Percentiles rank a stretch among this genome's conserved stretches.
Evolutionary conservation across 2,329 filamentous ascomycete genomes (phyloP).

Genomic region (Chrysoporthe austroafricana): DNA sequence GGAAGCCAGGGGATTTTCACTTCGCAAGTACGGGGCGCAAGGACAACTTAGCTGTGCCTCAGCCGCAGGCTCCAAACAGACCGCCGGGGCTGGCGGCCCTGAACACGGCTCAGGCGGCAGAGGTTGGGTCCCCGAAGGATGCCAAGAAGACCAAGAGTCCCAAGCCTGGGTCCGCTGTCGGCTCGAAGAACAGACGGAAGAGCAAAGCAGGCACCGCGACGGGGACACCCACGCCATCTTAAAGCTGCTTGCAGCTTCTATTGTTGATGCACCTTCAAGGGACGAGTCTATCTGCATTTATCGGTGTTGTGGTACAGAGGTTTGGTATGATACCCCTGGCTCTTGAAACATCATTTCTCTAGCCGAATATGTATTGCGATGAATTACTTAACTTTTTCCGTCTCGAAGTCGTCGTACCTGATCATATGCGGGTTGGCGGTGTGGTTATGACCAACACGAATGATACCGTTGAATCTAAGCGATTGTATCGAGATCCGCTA

Average conservation of each 20-base stretch:
- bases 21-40: conserved; percentile 64
- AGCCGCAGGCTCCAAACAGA: conserved; percentile 27
- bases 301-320: conserved; percentile 6
- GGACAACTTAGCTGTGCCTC: conserved; percentile 37
- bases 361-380: neutral
- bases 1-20: conserved; percentile 67
- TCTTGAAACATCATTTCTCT: neutral
- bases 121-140: conserved; percentile 45
- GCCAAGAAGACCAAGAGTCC: conserved; percentile 50
- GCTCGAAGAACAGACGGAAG: conserved; percentile 51
- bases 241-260: neutral
- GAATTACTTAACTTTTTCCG: neutral
- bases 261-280: neutral
- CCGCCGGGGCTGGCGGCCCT: conserved; percentile 39
- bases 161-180: conserved; percentile 43
- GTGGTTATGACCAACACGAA: neutral
- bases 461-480: neutral
- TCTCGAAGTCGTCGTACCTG: neutral
- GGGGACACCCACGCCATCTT: conserved; percentile 35
- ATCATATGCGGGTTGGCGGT: neutral
- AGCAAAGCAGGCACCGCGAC: conserved; percentile 43
- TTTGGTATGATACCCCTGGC: conserved; percentile 15
- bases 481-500: neutral
- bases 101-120: conserved; percentile 47
- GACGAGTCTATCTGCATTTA: neutral